Conservation (phyloP, 1,284 basidiomycete species). For the Peniophora sp. region DNA sequence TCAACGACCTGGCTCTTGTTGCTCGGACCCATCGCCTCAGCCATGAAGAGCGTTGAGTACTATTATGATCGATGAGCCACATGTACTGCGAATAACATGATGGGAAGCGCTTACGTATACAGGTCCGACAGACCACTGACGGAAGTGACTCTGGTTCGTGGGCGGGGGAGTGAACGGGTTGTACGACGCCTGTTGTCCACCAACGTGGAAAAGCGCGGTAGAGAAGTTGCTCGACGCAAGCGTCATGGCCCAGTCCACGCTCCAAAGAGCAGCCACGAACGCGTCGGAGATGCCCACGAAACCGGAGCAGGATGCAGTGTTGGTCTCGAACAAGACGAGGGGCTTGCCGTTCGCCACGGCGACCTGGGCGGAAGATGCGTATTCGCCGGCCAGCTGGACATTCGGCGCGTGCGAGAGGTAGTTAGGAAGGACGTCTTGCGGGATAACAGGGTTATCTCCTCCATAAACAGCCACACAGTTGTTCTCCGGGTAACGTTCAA, state of each 20-base stretch:
- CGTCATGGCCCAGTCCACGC: conserved; percentile 52
- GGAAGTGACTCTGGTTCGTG: conserved; percentile 48
- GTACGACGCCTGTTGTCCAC: conserved; percentile 30
- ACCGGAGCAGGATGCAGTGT: conserved; percentile 50
- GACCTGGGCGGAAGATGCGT: conserved; percentile 37
- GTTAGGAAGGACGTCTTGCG: conserved; percentile 44
- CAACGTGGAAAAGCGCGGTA: conserved; percentile 29
- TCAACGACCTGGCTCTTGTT: conserved; percentile 56
- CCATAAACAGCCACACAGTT: conserved; percentile 54
- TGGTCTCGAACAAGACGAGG: conserved; percentile 49
- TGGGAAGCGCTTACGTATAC: conserved; percentile 33
- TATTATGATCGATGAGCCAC: too few relatives aligned
- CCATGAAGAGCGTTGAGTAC: conserved; percentile 60
- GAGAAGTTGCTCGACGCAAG: conserved; percentile 31
- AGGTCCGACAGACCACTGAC: conserved; percentile 57
- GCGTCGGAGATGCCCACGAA: conserved; percentile 45
- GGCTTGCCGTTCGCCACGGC: conserved; percentile 42
- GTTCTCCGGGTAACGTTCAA: conserved; percentile 51
- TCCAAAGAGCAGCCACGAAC: conserved; percentile 48
- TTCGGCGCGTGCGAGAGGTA: conserved; percentile 55
- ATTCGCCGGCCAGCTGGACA: conserved; percentile 35
- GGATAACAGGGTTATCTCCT: conserved; percentile 29
- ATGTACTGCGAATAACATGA: too few relatives aligned
- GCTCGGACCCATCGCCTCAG: conserved; percentile 59
- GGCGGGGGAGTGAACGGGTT: conserved; percentile 39